These are phyloP conservation scores for Ocimum tenuiflorum DNA, from an alignment of 257 asterid genomes.

Conservation along the genomic window DNA sequence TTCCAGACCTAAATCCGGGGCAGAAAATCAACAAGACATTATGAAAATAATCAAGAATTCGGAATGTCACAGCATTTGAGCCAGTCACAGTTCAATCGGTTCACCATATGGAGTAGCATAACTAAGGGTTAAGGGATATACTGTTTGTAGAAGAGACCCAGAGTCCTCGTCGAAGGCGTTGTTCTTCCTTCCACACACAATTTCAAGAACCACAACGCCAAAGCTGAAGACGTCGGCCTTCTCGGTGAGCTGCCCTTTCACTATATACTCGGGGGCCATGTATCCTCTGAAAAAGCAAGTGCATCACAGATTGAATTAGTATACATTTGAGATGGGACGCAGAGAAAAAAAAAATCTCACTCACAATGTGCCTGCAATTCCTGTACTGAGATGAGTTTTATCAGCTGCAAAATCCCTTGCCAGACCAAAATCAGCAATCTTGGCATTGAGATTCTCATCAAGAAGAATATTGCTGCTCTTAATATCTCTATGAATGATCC, in stretches of 20 bases:
- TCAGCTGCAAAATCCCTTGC: constrained; percentile 73
- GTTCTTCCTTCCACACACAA: constrained; percentile 65
- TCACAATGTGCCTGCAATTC: constrained; percentile 93
- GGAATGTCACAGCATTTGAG: neutral
- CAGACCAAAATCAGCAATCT: constrained; percentile 87
- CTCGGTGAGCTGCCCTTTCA: constrained; percentile 92
- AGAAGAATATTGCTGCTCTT: constrained; percentile 83
- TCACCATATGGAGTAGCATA: no score
- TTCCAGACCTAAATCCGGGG: constrained; percentile 59
- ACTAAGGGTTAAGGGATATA: constrained; percentile 15
- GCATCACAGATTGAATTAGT: neutral
- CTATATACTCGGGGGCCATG: constrained; percentile 95
- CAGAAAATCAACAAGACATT: neutral
- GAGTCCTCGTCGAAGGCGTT: constrained; percentile 58
- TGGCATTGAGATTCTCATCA: constrained; percentile 56
- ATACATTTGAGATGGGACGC: neutral
- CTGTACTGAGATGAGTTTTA: constrained; percentile 81
- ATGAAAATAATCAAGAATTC: neutral
- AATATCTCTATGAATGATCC: constrained; percentile 82
- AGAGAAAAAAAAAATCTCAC: constrained; percentile 8
- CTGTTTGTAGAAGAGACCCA: constrained; percentile 70
- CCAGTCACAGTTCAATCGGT: no score
- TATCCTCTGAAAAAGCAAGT: constrained; percentile 61
- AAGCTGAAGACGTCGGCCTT: constrained; percentile 84
- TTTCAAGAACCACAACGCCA: constrained; percentile 83